A percentile compares a stretch with the other conserved stretches of the same genome.
Conservation (phyloP, 192 early-diverging fungal species). For the Piromyces finnis region DNA sequence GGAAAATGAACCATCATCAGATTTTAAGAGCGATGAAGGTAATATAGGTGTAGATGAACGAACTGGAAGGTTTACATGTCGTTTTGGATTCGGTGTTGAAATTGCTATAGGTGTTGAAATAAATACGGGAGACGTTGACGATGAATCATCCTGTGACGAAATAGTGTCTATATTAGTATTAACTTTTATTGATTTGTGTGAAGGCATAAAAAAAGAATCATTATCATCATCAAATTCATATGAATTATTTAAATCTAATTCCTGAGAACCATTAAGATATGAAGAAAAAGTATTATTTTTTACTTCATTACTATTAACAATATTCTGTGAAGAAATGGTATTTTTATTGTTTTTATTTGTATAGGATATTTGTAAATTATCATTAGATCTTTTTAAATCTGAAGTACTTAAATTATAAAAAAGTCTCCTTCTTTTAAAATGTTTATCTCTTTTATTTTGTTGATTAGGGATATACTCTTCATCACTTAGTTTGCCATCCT, state of each 20-base stretch:
- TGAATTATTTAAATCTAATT: background rate
- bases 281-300: background rate
- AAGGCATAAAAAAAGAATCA: background rate
- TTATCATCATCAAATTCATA: background rate
- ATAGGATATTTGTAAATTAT: background rate
- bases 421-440: background rate
- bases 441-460: background rate
- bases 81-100: background rate
- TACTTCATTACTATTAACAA: background rate
- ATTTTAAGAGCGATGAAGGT: background rate
- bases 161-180: background rate
- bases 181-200: background rate
- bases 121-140: background rate
- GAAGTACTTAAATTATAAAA: background rate
- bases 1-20: background rate
- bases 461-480: no score
- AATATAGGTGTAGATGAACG: background rate
- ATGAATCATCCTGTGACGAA: background rate
- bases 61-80: background rate
- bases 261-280: background rate
- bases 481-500: background rate
- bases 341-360: background rate
- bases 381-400: background rate
- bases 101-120: background rate
- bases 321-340: background rate